phyloP scores from a whole-genome alignment of 2,329 filamentous ascomycete genomes.

The Aspergillus sergii region DNA sequence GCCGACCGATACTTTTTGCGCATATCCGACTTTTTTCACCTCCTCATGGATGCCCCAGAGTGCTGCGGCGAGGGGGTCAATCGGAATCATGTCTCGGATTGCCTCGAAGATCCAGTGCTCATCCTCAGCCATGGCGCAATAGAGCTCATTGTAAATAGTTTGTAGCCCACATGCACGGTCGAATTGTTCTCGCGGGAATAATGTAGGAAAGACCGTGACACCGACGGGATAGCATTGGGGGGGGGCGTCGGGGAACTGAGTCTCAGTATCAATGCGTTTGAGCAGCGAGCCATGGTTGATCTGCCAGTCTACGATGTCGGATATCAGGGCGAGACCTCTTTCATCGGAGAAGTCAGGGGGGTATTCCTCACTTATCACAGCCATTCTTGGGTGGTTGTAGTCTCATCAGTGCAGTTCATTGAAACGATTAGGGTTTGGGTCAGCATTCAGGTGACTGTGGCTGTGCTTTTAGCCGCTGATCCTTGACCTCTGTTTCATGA shows the following conservation, averaged over 20 bases:
- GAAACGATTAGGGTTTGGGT: background rate
- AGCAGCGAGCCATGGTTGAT: conserved; percentile 46
- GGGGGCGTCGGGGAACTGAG: conserved; percentile 31
- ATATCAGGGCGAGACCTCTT: conserved; percentile 30
- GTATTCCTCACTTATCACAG: conserved; percentile 5
- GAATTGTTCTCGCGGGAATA: conserved; percentile 37
- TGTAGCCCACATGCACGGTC: conserved; percentile 57
- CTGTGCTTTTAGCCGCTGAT: background rate
- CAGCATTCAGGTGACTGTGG: background rate
- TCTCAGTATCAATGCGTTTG: conserved; percentile 35
- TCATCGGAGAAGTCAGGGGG: conserved; percentile 40
- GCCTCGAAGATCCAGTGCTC: conserved; percentile 39
- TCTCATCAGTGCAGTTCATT: background rate
- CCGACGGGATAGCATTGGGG: conserved; percentile 38
- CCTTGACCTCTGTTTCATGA: background rate
- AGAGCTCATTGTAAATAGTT: conserved; percentile 60
- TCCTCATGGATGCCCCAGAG: conserved; percentile 43
- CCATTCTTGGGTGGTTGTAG: background rate
- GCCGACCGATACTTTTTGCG: conserved; percentile 38
- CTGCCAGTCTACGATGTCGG: conserved; percentile 45
- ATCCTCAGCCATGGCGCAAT: conserved; percentile 53
- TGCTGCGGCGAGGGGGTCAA: conserved; percentile 37
- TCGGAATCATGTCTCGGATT: conserved; percentile 34
- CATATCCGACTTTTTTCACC: conserved; percentile 25
- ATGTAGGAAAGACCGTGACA: conserved; percentile 38